Percentiles rank a stretch among this genome's conserved stretches.
phyloP scores from a whole-genome alignment of 306 rosid species.

The Alnus glutinosa region DNA sequence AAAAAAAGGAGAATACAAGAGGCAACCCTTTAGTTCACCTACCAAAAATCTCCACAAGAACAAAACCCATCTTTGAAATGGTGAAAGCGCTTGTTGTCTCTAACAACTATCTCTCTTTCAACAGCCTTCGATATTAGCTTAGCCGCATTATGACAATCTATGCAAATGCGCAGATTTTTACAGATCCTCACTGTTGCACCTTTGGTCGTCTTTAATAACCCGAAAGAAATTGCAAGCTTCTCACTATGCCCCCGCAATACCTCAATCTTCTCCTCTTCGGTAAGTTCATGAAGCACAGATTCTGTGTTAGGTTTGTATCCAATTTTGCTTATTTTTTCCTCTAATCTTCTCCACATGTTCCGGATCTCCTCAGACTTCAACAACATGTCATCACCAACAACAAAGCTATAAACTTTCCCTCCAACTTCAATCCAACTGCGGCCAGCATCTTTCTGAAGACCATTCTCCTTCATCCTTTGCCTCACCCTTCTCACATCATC shows the following conservation, averaged over 20 bases:
- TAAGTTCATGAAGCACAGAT: slow-evolving; percentile 79
- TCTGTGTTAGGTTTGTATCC: slow-evolving; percentile 71
- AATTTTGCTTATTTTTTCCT: slow-evolving; percentile 59
- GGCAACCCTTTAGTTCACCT: slow-evolving; percentile 9
- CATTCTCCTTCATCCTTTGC: slow-evolving; percentile 65
- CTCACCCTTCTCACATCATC: slow-evolving; percentile 61
- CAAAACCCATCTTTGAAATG: slow-evolving; percentile 70
- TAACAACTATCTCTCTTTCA: slow-evolving; percentile 60
- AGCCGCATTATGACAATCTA: slow-evolving; percentile 81
- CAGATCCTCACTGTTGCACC: slow-evolving; percentile 61
- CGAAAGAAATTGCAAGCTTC: slow-evolving; percentile 81
- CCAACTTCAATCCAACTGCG: slow-evolving; percentile 82
- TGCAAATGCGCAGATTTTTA: slow-evolving; percentile 78
- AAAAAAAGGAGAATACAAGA: background rate
- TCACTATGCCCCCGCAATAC: slow-evolving; percentile 67
- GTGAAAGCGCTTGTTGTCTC: slow-evolving; percentile 88
- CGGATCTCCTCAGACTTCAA: slow-evolving; percentile 42
- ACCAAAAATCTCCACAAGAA: slow-evolving; percentile 90
- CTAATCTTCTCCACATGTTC: slow-evolving; percentile 61
- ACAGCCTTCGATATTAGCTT: slow-evolving; percentile 65
- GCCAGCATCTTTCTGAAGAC: slow-evolving; percentile 74
- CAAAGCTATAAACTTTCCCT: slow-evolving; percentile 66
- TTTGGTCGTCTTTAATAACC: slow-evolving; percentile 54
- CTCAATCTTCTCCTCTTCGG: slow-evolving; percentile 66
- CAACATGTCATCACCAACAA: slow-evolving; percentile 51